Evolutionary conservation across 768 basidiomycete species (phyloP), one percentile per base, ranked within the genome.

Genomic region (Lentinula guzmanii): DNA sequence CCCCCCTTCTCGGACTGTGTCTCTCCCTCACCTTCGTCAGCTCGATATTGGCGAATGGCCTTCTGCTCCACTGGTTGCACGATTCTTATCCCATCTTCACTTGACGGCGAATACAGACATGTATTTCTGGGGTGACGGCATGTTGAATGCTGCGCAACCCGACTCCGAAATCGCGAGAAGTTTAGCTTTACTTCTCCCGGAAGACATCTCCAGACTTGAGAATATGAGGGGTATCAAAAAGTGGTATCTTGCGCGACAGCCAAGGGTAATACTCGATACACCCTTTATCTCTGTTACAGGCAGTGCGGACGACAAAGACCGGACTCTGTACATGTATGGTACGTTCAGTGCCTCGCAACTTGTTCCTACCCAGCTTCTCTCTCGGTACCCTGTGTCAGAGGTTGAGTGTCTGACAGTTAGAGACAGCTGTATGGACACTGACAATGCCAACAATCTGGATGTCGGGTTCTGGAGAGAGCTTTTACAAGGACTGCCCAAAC

Each of bases 121-220:
- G 62, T 66, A 68, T 51, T 52, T 68, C 33, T 68, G 67, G 67
- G 67, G 67, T 21, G 52, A 54, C 6, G 11, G 35, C 34, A 54
- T 54, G 53, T 21, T 54, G 10, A 61, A 54, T 21, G 35, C 34
- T 21, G 10, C 33, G 13, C n/a, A 51, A 31, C 37, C 58, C 16
- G 31, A 50, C 21, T 48, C 42, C n/a, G 35, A 58, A 16, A n/a
- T 24, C 11, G 57, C 39, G 8, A 35, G 51, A 28, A 35, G 58
- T 18, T 50, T 63, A 11, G 45, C 45, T 18, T 11, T 45, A 9
- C 39, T 63, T 43, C 41, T 63, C 8, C 62, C 62, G 3, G 31
- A 31, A 34, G 62, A 63, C 24, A 21, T 45, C 15, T 52, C 57
- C 10, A 34, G 24, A 13, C 50, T 58, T 9, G 57, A 52, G 11